A percentile compares a stretch with the other conserved stretches of the same genome.
These are phyloP conservation scores for Mycena polygramma DNA, from an alignment of 768 basidiomycete species.

Conservation along the genomic window DNA sequence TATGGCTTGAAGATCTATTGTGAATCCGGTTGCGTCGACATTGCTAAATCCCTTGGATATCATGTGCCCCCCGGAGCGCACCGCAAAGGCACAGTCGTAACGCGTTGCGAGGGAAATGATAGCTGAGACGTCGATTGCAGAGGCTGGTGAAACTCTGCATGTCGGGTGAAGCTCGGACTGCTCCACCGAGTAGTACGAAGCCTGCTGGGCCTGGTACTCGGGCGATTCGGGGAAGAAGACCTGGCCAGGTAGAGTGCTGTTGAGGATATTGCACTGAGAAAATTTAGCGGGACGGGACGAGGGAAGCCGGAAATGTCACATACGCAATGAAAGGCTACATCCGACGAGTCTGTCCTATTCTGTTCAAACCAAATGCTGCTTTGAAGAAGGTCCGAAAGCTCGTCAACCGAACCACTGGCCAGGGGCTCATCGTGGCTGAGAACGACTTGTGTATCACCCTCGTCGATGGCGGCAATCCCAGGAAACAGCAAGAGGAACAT, in stretches of 20 bases:
- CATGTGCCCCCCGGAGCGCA: constrained; percentile 33
- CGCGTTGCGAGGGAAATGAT: constrained; percentile 24
- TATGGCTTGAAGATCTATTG: constrained; percentile 27
- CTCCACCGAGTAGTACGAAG: constrained; percentile 28
- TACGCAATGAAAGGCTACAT: constrained; percentile 19
- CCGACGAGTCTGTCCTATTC: constrained; percentile 11
- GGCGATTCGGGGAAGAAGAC: constrained; percentile 30
- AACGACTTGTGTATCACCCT: neutral
- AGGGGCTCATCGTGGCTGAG: constrained; percentile 1
- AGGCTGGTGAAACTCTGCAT: constrained; percentile 31
- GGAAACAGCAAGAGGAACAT: no score
- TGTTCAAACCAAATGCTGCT: constrained; percentile 24
- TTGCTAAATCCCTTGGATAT: constrained; percentile 17
- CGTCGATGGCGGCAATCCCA: neutral
- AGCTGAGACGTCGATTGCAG: constrained; percentile 27
- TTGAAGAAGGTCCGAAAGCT: constrained; percentile 18
- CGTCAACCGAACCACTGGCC: neutral
- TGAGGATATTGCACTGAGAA: constrained; percentile 20
- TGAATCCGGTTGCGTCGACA: constrained; percentile 24
- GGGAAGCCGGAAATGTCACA: neutral
- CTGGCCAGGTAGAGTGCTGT: constrained; percentile 20
- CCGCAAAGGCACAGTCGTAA: constrained; percentile 32
- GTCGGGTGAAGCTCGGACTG: constrained; percentile 18
- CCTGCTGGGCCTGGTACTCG: constrained; percentile 32
- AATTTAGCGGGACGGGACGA: neutral